Percentiles rank a stretch among this genome's conserved stretches.
These are phyloP conservation scores for Aspergillus fumigatus DNA, from an alignment of 2,329 filamentous ascomycete species.

Conservation along the genomic window DNA sequence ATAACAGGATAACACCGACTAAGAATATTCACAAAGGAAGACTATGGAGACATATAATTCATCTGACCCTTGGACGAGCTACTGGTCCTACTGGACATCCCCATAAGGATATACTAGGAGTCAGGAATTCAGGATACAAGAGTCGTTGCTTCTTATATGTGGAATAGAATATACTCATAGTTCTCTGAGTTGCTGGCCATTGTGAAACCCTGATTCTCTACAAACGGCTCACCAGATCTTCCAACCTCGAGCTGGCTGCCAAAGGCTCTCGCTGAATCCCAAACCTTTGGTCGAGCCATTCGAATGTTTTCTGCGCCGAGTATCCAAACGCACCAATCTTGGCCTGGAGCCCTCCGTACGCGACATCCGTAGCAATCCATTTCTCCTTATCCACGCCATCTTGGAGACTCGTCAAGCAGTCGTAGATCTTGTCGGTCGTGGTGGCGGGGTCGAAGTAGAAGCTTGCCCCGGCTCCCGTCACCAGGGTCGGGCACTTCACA, in stretches of 20 bases:
- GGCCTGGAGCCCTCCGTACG: conserved; percentile 21
- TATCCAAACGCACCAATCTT: conserved; percentile 20
- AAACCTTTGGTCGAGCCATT: conserved; percentile 1
- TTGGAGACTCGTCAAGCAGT: conserved; percentile 6
- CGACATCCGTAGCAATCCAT: conserved; percentile 17
- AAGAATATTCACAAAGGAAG: neutral
- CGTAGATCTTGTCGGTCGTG: conserved; percentile 4
- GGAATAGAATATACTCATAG: neutral
- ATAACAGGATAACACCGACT: neutral
- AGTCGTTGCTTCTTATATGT: neutral
- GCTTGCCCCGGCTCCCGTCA: conserved; percentile 3
- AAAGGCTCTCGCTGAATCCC: conserved; percentile 1
- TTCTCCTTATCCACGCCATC: conserved; percentile 13
- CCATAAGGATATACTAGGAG: neutral
- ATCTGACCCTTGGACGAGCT: neutral
- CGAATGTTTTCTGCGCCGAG: conserved; percentile 4
- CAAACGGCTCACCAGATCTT: neutral
- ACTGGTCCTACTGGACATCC: neutral
- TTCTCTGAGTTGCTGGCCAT: neutral
- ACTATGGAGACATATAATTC: neutral
- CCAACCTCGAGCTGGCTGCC: neutral
- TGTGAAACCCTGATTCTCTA: neutral
- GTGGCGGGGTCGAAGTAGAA: conserved; percentile 4
- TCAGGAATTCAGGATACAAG: neutral
- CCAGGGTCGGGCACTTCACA: conserved; percentile 4